Conservation (phyloP, 2,329 filamentous ascomycete species). For the Diaporthe citri region DNA sequence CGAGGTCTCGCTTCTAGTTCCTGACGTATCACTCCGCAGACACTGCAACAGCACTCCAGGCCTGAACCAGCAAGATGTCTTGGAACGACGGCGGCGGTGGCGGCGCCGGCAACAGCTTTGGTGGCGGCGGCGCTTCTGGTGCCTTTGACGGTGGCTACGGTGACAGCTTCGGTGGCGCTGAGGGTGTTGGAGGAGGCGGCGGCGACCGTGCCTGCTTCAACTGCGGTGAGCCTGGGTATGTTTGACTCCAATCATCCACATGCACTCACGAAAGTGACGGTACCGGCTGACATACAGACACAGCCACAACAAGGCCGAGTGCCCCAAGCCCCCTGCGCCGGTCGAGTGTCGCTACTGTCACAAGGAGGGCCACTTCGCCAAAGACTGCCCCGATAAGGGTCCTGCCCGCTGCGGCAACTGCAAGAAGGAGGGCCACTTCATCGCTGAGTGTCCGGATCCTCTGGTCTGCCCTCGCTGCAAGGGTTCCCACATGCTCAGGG, state of each 20-base stretch:
- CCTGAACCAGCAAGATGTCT: conserved; percentile 27
- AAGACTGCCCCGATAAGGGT: conserved; percentile 62
- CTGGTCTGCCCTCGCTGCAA: conserved; percentile 57
- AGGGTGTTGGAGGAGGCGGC: conserved; percentile 41
- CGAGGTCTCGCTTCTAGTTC: background rate
- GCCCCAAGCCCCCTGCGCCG: conserved; percentile 63
- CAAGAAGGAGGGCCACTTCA: conserved; percentile 64
- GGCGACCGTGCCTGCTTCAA: conserved; percentile 68
- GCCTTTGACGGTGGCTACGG: conserved; percentile 12
- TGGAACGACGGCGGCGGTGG: background rate
- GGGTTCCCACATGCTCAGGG: conserved; percentile 64
- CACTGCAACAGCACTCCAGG: background rate
- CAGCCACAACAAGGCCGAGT: conserved; percentile 74
- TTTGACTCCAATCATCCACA: conserved; percentile 41
- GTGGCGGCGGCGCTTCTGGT: conserved; percentile 10
- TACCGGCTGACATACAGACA: conserved; percentile 2
- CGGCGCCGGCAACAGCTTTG: background rate
- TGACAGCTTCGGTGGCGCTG: conserved; percentile 18
- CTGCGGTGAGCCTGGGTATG: conserved; percentile 66
- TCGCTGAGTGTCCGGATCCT: conserved; percentile 71
- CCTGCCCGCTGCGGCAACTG: conserved; percentile 54
- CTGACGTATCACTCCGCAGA: background rate
- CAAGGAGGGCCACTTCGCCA: conserved; percentile 64
- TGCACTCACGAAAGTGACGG: background rate
- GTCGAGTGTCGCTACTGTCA: conserved; percentile 56